Percentiles rank a stretch among this genome's conserved stretches.
phyloP scores from a whole-genome alignment of 176 grass and related monocot species.

The Typha latifolia region DNA sequence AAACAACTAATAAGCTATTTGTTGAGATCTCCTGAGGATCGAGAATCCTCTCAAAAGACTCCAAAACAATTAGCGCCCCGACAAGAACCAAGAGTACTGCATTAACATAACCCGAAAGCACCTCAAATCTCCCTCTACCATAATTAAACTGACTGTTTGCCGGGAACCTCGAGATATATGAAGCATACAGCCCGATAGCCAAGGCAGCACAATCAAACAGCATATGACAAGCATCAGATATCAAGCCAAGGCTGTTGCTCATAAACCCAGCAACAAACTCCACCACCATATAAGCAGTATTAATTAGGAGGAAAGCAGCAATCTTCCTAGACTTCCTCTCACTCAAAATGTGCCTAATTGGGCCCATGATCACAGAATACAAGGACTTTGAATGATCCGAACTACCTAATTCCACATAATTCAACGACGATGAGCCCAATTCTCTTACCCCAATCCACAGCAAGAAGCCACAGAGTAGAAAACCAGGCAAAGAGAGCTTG shows the following conservation, averaged over 20 bases:
- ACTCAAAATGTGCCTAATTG: slow-evolving; percentile 72
- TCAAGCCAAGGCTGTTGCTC: slow-evolving; percentile 91
- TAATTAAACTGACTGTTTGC: slow-evolving; percentile 85
- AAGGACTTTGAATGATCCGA: slow-evolving; percentile 35
- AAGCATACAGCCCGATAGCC: slow-evolving; percentile 82
- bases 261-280: slow-evolving; percentile 83
- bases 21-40: slow-evolving; percentile 95
- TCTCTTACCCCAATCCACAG: slow-evolving; percentile 66
- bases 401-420: slow-evolving; percentile 50
- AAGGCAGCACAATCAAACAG: slow-evolving; percentile 90
- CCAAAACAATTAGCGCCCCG: slow-evolving; percentile 67
- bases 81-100: slow-evolving; percentile 92
- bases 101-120: slow-evolving; percentile 97
- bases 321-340: slow-evolving; percentile 86
- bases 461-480: slow-evolving; percentile 63
- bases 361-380: slow-evolving; percentile 55
- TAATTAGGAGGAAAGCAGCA: slow-evolving; percentile 77
- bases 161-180: slow-evolving; percentile 78
- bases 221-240: slow-evolving; percentile 97
- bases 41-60: slow-evolving; percentile 90
- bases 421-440: slow-evolving; percentile 34
- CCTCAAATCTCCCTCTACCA: slow-evolving; percentile 82
- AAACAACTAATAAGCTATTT: slow-evolving; percentile 74
- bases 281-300: slow-evolving; percentile 86
- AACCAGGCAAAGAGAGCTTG: slow-evolving; percentile 58